Base-by-base conservation (phyloP, 768 basidiomycete genomes). In the Lepiota venenata region DNA sequence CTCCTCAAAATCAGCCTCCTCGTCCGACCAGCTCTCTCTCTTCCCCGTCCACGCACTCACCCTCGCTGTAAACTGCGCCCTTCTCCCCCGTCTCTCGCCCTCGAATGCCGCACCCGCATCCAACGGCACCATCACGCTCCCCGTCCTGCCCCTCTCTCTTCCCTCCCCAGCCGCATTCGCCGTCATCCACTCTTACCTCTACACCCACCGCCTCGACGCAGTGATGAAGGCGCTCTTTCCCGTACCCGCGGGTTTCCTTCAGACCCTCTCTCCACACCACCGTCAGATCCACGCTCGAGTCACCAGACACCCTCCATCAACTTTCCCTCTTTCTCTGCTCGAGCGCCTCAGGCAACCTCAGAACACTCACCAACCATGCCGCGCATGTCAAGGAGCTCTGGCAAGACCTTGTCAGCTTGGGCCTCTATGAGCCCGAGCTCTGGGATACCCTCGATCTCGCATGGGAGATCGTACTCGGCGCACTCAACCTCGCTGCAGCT, bases 361-460 rank as follows among this genome's bases (percentile, higher is more conserved):
- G 72, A 49, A 71, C 66, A 2, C 74, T 81, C 18, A 79, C 73
- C 60, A 73, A 71, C 25, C 82, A 83, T 53, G 80, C 88, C n/a
- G 77, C 83, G 32, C 80, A 80, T 59, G 81, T 91, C 47, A 87
- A 86, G 61, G 90, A 87, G 57, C 71, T 92, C 18, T 93, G 90
- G 90, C 82, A 84, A 59, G 88, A 91, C 64, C 81, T 84, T 63
- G 84, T 83, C 47, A 80, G 83, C 10, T 81, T 93, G 37, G 91
- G 91, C 18, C 64, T 93, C 6, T 77, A 79, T 59, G 87, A 91
- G 60, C 76, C 80, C 36, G 82, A 84, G 52, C 72, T 93, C 36
- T 93, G 91, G 91, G 81, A 83, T 50, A 81, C 82, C 29, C 71
- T 93, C 59, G 85, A 91, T 61, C 78, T 86, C 58, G 87, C 88